Evolutionary conservation across 768 basidiomycete species (phyloP).

Genomic region (Sarcodon aspratus): DNA sequence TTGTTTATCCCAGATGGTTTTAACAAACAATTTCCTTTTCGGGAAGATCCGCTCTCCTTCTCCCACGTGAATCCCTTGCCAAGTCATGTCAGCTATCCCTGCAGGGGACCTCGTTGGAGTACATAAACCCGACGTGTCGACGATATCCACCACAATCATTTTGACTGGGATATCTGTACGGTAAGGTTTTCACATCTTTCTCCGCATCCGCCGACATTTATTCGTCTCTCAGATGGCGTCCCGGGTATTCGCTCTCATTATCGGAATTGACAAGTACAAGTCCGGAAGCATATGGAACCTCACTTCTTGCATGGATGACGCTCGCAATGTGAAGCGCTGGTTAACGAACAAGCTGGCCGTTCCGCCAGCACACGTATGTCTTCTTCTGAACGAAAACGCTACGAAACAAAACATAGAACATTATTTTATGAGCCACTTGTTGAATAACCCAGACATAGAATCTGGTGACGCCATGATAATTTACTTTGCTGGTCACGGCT

Average conservation of each 20-base stretch:
- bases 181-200: not conserved
- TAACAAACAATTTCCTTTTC: too few relatives aligned
- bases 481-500: slow-evolving; percentile 71
- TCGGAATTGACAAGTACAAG: slow-evolving; percentile 63
- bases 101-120: too few relatives aligned
- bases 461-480: slow-evolving; percentile 53
- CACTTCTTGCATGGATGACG: slow-evolving; percentile 54
- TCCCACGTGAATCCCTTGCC: too few relatives aligned
- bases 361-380: slow-evolving; percentile 43
- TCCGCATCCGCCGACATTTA: not conserved
- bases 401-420: slow-evolving; percentile 53
- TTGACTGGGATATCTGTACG: too few relatives aligned
- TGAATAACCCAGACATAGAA: slow-evolving; percentile 49
- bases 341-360: slow-evolving; percentile 44
- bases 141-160: too few relatives aligned
- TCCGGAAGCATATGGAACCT: slow-evolving; percentile 51
- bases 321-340: slow-evolving; percentile 46
- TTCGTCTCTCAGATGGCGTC: slow-evolving; percentile 20
- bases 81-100: too few relatives aligned
- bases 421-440: slow-evolving; percentile 46
- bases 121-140: too few relatives aligned
- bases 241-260: slow-evolving; percentile 52
- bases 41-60: too few relatives aligned
- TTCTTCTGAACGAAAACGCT: slow-evolving; percentile 46
- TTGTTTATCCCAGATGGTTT: too few relatives aligned